Conservation (phyloP, 2,329 filamentous ascomycete genomes). For the Fusarium paranaense region DNA sequence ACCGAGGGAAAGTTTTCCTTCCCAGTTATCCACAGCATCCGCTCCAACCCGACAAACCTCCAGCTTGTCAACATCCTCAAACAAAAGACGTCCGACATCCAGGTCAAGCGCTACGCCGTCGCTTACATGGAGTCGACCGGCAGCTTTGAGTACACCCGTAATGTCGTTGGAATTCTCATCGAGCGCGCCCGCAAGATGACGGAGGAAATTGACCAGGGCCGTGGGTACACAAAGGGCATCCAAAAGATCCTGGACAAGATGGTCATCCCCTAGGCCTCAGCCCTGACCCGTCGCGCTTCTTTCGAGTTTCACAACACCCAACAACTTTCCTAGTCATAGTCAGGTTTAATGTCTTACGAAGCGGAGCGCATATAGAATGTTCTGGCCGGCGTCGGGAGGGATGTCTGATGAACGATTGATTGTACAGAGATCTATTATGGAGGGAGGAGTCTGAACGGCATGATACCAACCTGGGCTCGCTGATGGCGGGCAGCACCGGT, state of each 20-base stretch:
- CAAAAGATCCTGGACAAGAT: slow-evolving; percentile 78
- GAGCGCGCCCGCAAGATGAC: slow-evolving; percentile 72
- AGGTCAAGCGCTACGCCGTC: slow-evolving; percentile 92
- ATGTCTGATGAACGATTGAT: slow-evolving; percentile 16
- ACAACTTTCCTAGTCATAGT: slow-evolving; percentile 13
- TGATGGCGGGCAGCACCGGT: not conserved
- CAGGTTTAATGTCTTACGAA: slow-evolving; percentile 39
- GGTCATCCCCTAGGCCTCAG: slow-evolving; percentile 46
- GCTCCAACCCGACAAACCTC: slow-evolving; percentile 76
- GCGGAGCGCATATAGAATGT: slow-evolving; percentile 41
- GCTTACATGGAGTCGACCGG: slow-evolving; percentile 90
- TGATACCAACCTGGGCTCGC: slow-evolving; percentile 32
- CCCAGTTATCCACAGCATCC: slow-evolving; percentile 93
- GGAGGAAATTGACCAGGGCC: slow-evolving; percentile 71
- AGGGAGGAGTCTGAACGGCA: slow-evolving; percentile 11
- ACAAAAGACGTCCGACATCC: slow-evolving; percentile 86
- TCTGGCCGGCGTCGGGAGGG: slow-evolving; percentile 32
- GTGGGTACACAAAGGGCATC: slow-evolving; percentile 67
- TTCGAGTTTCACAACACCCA: not conserved
- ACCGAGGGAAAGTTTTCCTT: slow-evolving; percentile 98
- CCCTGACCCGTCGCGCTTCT: not conserved
- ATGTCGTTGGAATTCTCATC: slow-evolving; percentile 73
- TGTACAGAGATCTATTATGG: slow-evolving; percentile 14
- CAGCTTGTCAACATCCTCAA: slow-evolving; percentile 92
- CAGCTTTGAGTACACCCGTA: slow-evolving; percentile 86